Evolutionary conservation across 179 eudicot genomes (phyloP).

Genomic region (Silene coronaria): DNA sequence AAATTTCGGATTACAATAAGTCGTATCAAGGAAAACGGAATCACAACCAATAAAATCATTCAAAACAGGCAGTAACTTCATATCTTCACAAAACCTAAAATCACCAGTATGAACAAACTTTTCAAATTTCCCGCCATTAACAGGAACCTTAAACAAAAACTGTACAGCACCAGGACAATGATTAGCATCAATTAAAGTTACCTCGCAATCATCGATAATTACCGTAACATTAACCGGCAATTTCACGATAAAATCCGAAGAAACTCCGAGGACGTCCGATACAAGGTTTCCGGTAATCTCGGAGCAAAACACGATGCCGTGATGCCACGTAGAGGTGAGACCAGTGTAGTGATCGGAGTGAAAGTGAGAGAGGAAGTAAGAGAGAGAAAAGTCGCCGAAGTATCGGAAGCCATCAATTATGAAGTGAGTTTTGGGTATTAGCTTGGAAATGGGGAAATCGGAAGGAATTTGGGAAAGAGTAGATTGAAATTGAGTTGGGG

Average conservation of each 20-base stretch:
- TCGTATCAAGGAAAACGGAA: slow-evolving; percentile 78
- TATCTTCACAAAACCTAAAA: slow-evolving; percentile 56
- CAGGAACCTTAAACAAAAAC: slow-evolving; percentile 61
- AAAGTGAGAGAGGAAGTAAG: slow-evolving; percentile 91
- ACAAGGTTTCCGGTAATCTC: slow-evolving; percentile 50
- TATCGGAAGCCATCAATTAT: slow-evolving; percentile 65
- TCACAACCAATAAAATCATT: slow-evolving; percentile 68
- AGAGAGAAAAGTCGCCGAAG: slow-evolving; percentile 58
- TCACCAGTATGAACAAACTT: slow-evolving; percentile 94
- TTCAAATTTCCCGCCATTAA: slow-evolving; percentile 37
- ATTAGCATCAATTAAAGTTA: slow-evolving; percentile 69
- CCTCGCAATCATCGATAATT: slow-evolving; percentile 59
- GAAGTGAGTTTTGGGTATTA: slow-evolving; percentile 79
- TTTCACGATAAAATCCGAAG: slow-evolving; percentile 34
- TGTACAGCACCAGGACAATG: slow-evolving; percentile 97
- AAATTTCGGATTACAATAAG: slow-evolving; percentile 84
- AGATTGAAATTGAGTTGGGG: slow-evolving; percentile 12
- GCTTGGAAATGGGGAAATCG: slow-evolving; percentile 56
- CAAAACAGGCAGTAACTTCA: slow-evolving; percentile 46
- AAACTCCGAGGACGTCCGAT: slow-evolving; percentile 42
- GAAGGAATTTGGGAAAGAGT: slow-evolving; percentile 49
- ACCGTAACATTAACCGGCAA: slow-evolving; percentile 43
- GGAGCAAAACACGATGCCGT: slow-evolving; percentile 74
- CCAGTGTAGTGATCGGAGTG: slow-evolving; percentile 93
- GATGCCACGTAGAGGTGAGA: slow-evolving; percentile 52